Evolutionary conservation across 805 yeast genomes (phyloP).

Genomic region (Metschnikowia reukaufii): DNA sequence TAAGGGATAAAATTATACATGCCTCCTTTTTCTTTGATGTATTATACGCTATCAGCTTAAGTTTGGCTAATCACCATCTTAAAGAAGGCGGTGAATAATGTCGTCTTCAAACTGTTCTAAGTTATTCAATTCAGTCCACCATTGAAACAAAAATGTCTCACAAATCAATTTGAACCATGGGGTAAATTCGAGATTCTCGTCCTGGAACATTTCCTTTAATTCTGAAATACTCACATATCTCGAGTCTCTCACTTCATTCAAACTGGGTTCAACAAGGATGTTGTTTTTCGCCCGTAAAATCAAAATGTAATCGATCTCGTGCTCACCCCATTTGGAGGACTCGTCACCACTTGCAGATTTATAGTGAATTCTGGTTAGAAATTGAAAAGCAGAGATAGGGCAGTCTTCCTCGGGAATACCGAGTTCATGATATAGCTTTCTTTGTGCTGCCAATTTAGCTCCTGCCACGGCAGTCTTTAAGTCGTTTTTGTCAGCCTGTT

Average conservation of each 20-base stretch:
- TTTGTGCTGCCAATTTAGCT: constrained; percentile 81
- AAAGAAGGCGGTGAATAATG: constrained; percentile 51
- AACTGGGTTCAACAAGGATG: constrained; percentile 61
- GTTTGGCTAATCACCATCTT: constrained; percentile 8
- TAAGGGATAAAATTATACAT: too few relatives aligned
- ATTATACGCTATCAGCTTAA: background rate
- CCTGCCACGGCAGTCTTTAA: constrained; percentile 69
- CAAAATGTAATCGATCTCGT: constrained; percentile 93
- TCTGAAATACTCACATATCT: constrained; percentile 70
- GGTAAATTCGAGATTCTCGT: constrained; percentile 70
- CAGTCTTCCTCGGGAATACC: constrained; percentile 69
- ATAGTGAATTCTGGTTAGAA: constrained; percentile 91
- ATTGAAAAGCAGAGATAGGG: constrained; percentile 70
- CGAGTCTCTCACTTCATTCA: constrained; percentile 74
- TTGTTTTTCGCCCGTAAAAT: constrained; percentile 60
- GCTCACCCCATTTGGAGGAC: constrained; percentile 83
- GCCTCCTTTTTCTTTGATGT: background rate
- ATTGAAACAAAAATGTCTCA: constrained; percentile 81
- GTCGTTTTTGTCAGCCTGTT: constrained; percentile 23
- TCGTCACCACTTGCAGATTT: constrained; percentile 75
- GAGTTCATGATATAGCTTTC: constrained; percentile 90
- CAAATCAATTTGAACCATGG: constrained; percentile 99
- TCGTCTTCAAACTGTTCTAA: constrained; percentile 50
- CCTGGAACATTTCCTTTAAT: constrained; percentile 73
- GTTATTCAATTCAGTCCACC: constrained; percentile 84